Conservation (phyloP, 495 filamentous ascomycete genomes). For the Aspergillus egyptiacus region DNA sequence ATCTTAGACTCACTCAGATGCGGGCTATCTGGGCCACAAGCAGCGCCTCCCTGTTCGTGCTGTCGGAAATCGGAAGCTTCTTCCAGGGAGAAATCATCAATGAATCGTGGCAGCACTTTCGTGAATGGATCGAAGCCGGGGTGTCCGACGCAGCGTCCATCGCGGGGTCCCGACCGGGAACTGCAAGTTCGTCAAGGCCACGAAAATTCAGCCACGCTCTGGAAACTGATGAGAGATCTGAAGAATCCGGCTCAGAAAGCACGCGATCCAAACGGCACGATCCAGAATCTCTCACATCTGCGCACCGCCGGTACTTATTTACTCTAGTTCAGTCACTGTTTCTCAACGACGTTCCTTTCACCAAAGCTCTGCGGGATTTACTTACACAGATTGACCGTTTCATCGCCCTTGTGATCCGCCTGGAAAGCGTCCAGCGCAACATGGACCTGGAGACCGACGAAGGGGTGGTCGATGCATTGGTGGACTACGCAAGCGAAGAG, state of each 20-base stretch:
- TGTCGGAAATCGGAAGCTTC: constrained; percentile 78
- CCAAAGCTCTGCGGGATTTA: constrained; percentile 60
- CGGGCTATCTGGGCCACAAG: constrained; percentile 81
- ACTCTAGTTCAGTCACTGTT: constrained; percentile 63
- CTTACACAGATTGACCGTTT: constrained; percentile 71
- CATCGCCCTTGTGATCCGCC: constrained; percentile 62
- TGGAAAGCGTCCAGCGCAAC: constrained; percentile 65
- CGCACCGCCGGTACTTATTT: constrained; percentile 68
- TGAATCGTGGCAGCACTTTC: constrained; percentile 62
- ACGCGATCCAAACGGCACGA: constrained; percentile 52
- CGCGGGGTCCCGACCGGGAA: constrained; percentile 38
- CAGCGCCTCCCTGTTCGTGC: constrained; percentile 76
- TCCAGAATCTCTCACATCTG: constrained; percentile 74
- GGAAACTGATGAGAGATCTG: constrained; percentile 11
- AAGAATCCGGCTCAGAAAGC: constrained; percentile 11
- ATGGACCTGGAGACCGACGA: constrained; percentile 73
- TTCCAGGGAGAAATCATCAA: constrained; percentile 86
- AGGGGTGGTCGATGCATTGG: constrained; percentile 67
- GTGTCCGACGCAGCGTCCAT: constrained; percentile 26
- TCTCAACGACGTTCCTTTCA: constrained; percentile 63
- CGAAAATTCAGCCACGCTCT: constrained; percentile 5
- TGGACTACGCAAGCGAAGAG: constrained; percentile 65
- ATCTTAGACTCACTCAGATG: constrained; percentile 55
- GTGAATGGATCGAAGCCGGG: constrained; percentile 49
- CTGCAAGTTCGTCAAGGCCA: constrained; percentile 28